Conservation (phyloP, 106 monocot species). For the Allium cepa region DNA sequence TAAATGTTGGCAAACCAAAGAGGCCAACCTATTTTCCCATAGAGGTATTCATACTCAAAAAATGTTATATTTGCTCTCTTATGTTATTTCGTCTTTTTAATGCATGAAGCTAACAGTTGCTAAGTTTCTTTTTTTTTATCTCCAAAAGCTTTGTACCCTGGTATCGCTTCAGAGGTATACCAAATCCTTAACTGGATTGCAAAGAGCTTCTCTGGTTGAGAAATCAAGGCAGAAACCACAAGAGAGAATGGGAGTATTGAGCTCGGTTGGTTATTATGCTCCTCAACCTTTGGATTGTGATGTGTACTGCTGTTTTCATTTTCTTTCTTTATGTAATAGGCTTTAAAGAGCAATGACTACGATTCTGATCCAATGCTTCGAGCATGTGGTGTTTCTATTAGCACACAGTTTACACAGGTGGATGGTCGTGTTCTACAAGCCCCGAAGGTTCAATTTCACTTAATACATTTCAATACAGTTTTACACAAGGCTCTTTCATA, state of each 20-base stretch:
- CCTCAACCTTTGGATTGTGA: too few relatives aligned
- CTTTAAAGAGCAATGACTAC: slow-evolving; percentile 58
- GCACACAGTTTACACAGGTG: slow-evolving; percentile 56
- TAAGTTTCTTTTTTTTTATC: not conserved
- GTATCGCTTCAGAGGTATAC: slow-evolving; percentile 89
- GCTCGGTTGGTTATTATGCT: slow-evolving; percentile 23
- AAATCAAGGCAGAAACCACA: slow-evolving; percentile 95
- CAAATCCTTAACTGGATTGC: slow-evolving; percentile 63
- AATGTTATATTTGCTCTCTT: not conserved
- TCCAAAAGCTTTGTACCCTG: slow-evolving; percentile 55
- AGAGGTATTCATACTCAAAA: slow-evolving; percentile 39
- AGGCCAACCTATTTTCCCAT: slow-evolving; percentile 79
- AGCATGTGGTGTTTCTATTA: slow-evolving; percentile 66
- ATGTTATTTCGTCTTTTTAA: not conserved
- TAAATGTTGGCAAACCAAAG: slow-evolving; percentile 95
- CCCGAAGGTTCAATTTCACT: slow-evolving; percentile 47
- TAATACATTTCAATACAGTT: not conserved
- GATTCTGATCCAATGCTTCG: slow-evolving; percentile 71
- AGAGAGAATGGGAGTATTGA: slow-evolving; percentile 72
- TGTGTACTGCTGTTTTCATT: too few relatives aligned
- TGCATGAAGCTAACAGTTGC: not conserved
- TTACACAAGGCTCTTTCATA: not conserved
- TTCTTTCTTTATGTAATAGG: slow-evolving; percentile 24
- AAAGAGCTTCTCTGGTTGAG: slow-evolving; percentile 85
- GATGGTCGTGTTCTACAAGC: slow-evolving; percentile 75